A percentile compares a stretch with the other conserved stretches of the same genome.
Evolutionary conservation across 176 grass and related monocot genomes (phyloP).

Genomic region (Saccharum spontaneum): DNA sequence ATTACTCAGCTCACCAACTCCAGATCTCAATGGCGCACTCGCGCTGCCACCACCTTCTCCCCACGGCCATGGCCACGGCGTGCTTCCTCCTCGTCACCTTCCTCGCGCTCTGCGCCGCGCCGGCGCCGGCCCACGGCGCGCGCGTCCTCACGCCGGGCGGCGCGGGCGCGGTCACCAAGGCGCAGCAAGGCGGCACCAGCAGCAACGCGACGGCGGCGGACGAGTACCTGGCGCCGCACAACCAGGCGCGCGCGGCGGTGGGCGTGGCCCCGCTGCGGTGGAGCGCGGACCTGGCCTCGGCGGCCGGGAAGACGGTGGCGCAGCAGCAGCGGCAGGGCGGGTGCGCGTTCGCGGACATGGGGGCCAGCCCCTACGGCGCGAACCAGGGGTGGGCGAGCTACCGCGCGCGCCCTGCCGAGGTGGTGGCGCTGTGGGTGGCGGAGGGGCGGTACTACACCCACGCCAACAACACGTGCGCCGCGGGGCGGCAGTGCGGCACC

Average conservation of each 20-base stretch:
- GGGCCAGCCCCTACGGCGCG: conserved; percentile 51
- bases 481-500: conserved; percentile 66
- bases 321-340: conserved; percentile 40
- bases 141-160: background rate
- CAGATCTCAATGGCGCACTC: conserved; percentile 47
- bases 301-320: conserved; percentile 16
- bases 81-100: conserved; percentile 11
- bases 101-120: conserved; percentile 12
- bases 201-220: conserved; percentile 3
- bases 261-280: conserved; percentile 49
- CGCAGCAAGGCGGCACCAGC: background rate
- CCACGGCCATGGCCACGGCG: conserved; percentile 14
- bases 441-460: conserved; percentile 58
- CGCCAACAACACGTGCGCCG: conserved; percentile 60
- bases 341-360: conserved; percentile 61
- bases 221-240: conserved; percentile 64
- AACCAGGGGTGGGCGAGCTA: conserved; percentile 87
- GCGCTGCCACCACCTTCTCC: background rate
- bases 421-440: conserved; percentile 67
- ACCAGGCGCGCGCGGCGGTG: conserved; percentile 63
- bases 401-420: conserved; percentile 49
- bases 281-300: conserved; percentile 43
- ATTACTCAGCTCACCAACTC: conserved; percentile 44
- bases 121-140: conserved; percentile 9
- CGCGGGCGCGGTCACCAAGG: conserved; percentile 1